phyloP scores from a whole-genome alignment of 345 rosid genomes.

The Adansonia digitata region DNA sequence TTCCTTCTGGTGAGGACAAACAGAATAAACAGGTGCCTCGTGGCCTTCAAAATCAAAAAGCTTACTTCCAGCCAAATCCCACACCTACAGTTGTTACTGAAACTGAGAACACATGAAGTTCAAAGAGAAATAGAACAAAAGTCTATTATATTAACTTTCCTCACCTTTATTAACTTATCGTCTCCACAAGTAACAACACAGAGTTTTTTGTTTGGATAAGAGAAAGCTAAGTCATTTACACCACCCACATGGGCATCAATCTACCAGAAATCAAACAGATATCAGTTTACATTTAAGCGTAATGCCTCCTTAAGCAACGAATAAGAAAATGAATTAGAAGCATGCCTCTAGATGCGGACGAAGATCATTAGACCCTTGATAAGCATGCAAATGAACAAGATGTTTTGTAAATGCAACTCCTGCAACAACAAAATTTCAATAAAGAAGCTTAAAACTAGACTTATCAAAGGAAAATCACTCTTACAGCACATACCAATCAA shows the following conservation, averaged over 20 bases:
- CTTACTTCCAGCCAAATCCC: conserved; percentile 57
- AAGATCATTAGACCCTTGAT: conserved; percentile 45
- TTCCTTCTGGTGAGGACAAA: too few relatives aligned
- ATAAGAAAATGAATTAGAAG: conserved; percentile 8
- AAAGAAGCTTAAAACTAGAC: conserved; percentile 13
- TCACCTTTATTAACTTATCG: conserved; percentile 80
- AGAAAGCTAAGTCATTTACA: conserved; percentile 73
- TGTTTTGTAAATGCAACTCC: conserved; percentile 71
- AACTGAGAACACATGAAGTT: not conserved
- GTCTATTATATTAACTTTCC: not conserved
- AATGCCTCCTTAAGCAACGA: conserved; percentile 4
- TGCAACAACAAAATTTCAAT: conserved; percentile 31
- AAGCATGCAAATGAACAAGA: conserved; percentile 59
- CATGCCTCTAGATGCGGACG: conserved; percentile 57
- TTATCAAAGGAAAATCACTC: conserved; percentile 14
- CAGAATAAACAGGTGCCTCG: too few relatives aligned
- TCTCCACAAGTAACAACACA: conserved; percentile 91
- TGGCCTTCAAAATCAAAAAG: too few relatives aligned
- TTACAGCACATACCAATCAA: conserved; percentile 45
- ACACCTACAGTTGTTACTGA: conserved; percentile 45
- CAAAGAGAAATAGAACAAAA: not conserved
- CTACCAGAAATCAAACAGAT: conserved; percentile 33
- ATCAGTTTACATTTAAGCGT: conserved; percentile 15
- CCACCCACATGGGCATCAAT: conserved; percentile 38
- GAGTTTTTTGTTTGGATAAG: conserved; percentile 67